These are phyloP conservation scores for Penicillium vulpinum DNA, from an alignment of 2,329 filamentous ascomycete genomes.

Conservation along the genomic window DNA sequence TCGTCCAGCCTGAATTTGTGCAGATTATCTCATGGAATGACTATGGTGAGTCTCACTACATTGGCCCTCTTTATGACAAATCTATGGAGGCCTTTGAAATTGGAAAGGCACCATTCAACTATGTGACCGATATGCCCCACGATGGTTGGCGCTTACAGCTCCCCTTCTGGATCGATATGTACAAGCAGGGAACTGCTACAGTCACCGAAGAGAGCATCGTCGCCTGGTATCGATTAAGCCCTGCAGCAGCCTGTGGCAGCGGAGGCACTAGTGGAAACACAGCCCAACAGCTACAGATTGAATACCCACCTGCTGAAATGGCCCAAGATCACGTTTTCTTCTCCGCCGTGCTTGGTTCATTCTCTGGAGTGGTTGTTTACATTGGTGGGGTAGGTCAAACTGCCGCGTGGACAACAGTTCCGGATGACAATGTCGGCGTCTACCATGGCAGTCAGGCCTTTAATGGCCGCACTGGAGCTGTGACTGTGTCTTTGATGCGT, in stretches of 20 bases:
- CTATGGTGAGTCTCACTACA: conserved; percentile 53
- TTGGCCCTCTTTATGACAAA: not conserved
- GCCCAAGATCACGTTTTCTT: not conserved
- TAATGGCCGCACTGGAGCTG: not conserved
- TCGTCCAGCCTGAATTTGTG: not conserved
- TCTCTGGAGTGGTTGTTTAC: not conserved
- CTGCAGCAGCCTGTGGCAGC: not conserved
- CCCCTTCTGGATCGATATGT: conserved; percentile 36
- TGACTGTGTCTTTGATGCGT: not conserved
- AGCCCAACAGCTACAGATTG: conserved; percentile 2
- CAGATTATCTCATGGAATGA: conserved; percentile 36
- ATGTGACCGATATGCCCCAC: not conserved
- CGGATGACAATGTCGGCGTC: not conserved
- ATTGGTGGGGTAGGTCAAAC: not conserved
- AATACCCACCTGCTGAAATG: not conserved
- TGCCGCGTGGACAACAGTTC: not conserved
- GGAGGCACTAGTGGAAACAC: not conserved
- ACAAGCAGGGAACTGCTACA: conserved; percentile 31
- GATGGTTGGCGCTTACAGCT: conserved; percentile 9
- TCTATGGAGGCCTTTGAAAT: not conserved
- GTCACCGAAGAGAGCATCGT: not conserved
- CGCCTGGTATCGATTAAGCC: not conserved
- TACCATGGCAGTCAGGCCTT: not conserved
- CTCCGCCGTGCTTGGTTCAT: not conserved
- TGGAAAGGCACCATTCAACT: not conserved